Base-by-base conservation (phyloP, 2,329 filamentous ascomycete species). In the Scopulariopsis brevicaulis region DNA sequence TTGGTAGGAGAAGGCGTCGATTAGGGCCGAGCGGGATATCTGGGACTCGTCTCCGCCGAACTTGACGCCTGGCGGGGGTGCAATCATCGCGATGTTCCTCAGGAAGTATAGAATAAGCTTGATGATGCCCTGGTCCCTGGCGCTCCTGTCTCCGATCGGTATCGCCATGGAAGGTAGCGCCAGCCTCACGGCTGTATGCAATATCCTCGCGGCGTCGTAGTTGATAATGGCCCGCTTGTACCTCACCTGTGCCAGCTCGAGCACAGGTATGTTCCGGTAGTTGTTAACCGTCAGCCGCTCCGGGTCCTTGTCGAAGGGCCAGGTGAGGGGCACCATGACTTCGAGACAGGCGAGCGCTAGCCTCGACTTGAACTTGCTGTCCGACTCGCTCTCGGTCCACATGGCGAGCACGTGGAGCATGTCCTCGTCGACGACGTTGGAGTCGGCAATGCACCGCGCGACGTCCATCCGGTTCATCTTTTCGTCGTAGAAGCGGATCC, bases 391-490 rank as follows among this genome's bases (percentile, higher is more conserved):
- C 62, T 89, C 86, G 57, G 86, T 82, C 89, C 90, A 96, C 60
- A 84, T 76, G 11, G 90, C 86, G 24, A 99, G 78, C 62, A 99
- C 97, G 58, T 93, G 90, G 59, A 97, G 77, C 58, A 99, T 74
- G 71, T 99, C 94, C 55, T 90, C 89, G 67, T 87, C 87, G 59
- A 97, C 83, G n/a, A 99, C 73, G 67, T 96, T 96, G 52, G 91
- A 88, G 71, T 97, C 91, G 67, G 90, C 86, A 64, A 97, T 78
- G 70, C 91, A 96, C 73, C 94, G 82, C 61, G 93, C 92, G 60
- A 99, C 94, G 68, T 99, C 94, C 78, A 96, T 87, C 63, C 93
- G 87, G 69, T 96, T 95, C 63, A 87, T 84, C 70, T 95, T 95
- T 69, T 96, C 89, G 70, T 96, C 92, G 77, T 94, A 94, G 62